Evolutionary conservation across 2,329 filamentous ascomycete genomes (phyloP).

Genomic region (Aspergillus melleus): DNA sequence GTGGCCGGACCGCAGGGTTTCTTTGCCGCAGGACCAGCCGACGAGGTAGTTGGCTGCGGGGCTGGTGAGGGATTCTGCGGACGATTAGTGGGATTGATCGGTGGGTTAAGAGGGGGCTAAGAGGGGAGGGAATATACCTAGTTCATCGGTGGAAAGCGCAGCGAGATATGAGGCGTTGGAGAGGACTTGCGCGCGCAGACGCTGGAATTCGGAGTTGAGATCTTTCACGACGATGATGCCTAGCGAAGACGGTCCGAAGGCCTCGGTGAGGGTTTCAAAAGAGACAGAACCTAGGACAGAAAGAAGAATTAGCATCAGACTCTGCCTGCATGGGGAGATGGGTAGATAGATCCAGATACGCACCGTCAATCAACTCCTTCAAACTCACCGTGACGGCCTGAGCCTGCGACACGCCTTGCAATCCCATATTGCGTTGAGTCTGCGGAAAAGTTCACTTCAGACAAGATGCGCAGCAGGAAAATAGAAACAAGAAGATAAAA

Average conservation of each 20-base stretch:
- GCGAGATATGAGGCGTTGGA: slow-evolving; percentile 89
- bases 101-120: no score
- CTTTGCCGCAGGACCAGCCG: slow-evolving; percentile 65
- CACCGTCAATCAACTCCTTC: slow-evolving; percentile 50
- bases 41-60: slow-evolving; percentile 59
- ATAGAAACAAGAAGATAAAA: neutral
- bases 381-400: slow-evolving; percentile 51
- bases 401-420: slow-evolving; percentile 25
- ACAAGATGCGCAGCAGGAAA: neutral
- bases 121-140: slow-evolving; percentile 55
- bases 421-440: slow-evolving; percentile 17
- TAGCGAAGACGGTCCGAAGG: slow-evolving; percentile 86
- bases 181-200: slow-evolving; percentile 71
- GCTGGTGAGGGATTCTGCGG: slow-evolving; percentile 48
- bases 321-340: neutral
- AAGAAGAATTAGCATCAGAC: neutral
- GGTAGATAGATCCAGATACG: neutral
- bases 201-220: slow-evolving; percentile 69
- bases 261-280: slow-evolving; percentile 54
- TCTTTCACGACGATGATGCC: slow-evolving; percentile 94
- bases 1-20: slow-evolving; percentile 60
- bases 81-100: neutral
- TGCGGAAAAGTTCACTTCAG: neutral
- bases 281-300: slow-evolving; percentile 37
- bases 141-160: slow-evolving; percentile 68